phyloP scores from a whole-genome alignment of 305 asterid genomes.

The Coffea humblotiana region DNA sequence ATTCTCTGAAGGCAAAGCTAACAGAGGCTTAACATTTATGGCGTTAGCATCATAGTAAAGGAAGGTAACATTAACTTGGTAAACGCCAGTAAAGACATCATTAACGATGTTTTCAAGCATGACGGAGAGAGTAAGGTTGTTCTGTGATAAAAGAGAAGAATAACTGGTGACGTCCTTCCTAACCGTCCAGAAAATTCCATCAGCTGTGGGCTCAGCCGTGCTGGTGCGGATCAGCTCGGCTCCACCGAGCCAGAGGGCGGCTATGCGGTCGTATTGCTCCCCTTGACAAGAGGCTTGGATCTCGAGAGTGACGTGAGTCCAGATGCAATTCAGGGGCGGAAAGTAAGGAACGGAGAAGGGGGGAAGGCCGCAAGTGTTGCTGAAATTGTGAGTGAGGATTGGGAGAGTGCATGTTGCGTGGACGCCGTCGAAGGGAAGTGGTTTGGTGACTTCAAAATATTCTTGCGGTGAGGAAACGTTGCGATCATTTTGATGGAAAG shows the following conservation, averaged over 20 bases:
- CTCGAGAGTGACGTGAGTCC: conserved; percentile 63
- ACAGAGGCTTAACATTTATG: background rate
- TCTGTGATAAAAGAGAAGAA: conserved; percentile 48
- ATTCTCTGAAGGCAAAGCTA: conserved; percentile 2
- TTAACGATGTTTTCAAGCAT: conserved; percentile 81
- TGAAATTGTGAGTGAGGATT: conserved; percentile 54
- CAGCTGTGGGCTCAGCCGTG: conserved; percentile 65
- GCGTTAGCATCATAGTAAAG: conserved; percentile 41
- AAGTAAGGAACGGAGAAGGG: conserved; percentile 54
- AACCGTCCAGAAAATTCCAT: conserved; percentile 68
- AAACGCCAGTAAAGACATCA: conserved; percentile 60
- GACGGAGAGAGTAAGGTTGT: conserved; percentile 54
- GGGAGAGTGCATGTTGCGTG: conserved; percentile 61
- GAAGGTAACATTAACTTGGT: conserved; percentile 55
- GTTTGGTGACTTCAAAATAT: conserved; percentile 47
- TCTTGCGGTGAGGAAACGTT: conserved; percentile 27
- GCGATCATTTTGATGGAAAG: background rate
- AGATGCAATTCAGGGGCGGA: conserved; percentile 56
- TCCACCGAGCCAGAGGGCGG: conserved; percentile 79
- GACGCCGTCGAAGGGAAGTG: conserved; percentile 47
- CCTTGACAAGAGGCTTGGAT: conserved; percentile 62
- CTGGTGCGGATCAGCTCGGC: conserved; percentile 81
- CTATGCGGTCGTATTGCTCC: conserved; percentile 68
- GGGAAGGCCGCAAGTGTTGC: conserved; percentile 63
- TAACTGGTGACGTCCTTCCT: conserved; percentile 68